Base-by-base conservation (phyloP, 2,329 filamentous ascomycete species). In the Neurospora sp. region DNA sequence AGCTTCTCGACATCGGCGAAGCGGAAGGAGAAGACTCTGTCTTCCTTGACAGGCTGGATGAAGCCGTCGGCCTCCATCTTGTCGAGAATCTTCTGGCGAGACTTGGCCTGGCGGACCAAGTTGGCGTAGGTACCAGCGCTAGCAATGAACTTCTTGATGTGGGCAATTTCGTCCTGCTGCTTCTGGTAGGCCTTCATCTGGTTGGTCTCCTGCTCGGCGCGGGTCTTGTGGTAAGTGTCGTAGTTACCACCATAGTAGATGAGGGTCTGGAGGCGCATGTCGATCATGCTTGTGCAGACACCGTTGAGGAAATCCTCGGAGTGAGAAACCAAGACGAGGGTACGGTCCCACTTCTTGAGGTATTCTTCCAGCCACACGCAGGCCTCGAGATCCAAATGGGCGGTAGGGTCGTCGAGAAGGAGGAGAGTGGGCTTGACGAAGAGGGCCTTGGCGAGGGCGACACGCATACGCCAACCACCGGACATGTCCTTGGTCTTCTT, bases 401-500 rank as follows among this genome's bases (percentile, higher is more conserved):
- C 96, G 74, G 96, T 99, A 62, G 96, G 96, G 85, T 99, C 96
- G 80, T 99, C 96, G 78, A 99, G 93, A 75, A 99, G 88, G 68
- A 99, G 89, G 70, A 99, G 87, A 19, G 93, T 96, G 42, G 96
- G 96, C 88, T 96, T 97, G 84, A 99, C 95, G 85, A 99, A 99
- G 68, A 99, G 90, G 70, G 96, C 96, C 87, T 98, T 97, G 80
- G 88, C 96, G 72, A 99, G 90, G 70, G 96, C 96, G 71, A 99
- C 96, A 88, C 96, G 93, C 96, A 99, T 99, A 86, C 95, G 90
- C 96, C 96, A 99, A 77, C 96, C 96, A 93, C 96, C 96, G 75
- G 96, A 99, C 96, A 99, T 99, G 82, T 99, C 96, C 89, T 98
- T 99, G 77, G 96, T 99, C 90, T 96, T 97, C 89, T 99, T 99